Evolutionary conservation across 805 yeast species (phyloP), one percentile per base, ranked within the genome.

Genomic region (Millerozyma miso): DNA sequence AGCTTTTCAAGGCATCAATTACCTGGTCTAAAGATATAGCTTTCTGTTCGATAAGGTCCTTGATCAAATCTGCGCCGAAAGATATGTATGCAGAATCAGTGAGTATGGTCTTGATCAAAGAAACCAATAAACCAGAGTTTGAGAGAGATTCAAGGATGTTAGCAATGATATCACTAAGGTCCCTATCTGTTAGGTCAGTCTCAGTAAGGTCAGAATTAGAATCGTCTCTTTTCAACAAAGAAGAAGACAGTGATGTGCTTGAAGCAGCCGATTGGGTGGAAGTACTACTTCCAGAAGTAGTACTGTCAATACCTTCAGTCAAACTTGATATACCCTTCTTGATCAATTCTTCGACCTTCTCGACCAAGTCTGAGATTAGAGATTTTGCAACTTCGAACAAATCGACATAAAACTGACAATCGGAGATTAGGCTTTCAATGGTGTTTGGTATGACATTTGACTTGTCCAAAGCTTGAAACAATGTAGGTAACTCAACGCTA

Each of bases 121-220:
- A 61, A 18, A 63, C 45, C 5, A 68, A 73, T 45, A 69, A 65
- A n/a, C 75, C 75, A 13, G 73, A 68, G 26, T 56, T 44, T 19
- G 58, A 69, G 51, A 69, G 60, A n/a, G 72, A 66, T 44, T 69
- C 65, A 50, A 69, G 62, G 40, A 69, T 54, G 39, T 66, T 65
- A 26, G 59, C 58, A 12, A 68, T 58, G 19, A 69, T 54, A 10
- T 54, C 53, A 43, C 62, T 52, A 15, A 52, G 40, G 43, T 58
- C 64, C 45, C 65, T 53, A 17, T 46, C 48, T 8, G 48, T 52
- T n/a, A 50, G 42, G 19, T 39, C 44, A 23, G 14, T n/a, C 3
- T 38, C 41, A 2, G 35, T 15, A 16, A 31, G n/a, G 16, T 7
- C 37, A n/a, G 14, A 23, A 23, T 6, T 35, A 14, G 8, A 12